These are phyloP conservation scores for Adansonia grandidieri DNA, from an alignment of 441 rosid species.

Conservation along the genomic window DNA sequence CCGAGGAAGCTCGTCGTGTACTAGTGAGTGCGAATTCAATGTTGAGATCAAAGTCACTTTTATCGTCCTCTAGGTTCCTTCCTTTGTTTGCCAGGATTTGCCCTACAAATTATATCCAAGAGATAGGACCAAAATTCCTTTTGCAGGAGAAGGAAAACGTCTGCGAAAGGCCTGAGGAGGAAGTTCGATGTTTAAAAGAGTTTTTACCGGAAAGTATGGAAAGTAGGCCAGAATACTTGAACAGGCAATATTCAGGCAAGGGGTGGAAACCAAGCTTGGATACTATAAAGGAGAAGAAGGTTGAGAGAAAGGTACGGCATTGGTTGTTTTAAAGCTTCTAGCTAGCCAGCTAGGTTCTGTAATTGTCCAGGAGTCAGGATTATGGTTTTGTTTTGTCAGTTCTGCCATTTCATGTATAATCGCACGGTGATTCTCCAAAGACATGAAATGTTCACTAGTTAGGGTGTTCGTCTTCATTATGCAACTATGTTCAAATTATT, in stretches of 20 bases:
- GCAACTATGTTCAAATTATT: background rate
- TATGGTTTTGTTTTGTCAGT: background rate
- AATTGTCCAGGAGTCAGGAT: background rate
- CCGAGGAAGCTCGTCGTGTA: constrained; percentile 57
- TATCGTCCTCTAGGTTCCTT: constrained; percentile 42
- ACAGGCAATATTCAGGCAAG: constrained; percentile 69
- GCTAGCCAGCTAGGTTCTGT: background rate
- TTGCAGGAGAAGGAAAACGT: constrained; percentile 20
- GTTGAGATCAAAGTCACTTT: constrained; percentile 48
- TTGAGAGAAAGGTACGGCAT: constrained; percentile 50
- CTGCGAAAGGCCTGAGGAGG: constrained; percentile 27
- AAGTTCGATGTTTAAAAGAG: constrained; percentile 34
- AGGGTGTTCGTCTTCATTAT: background rate
- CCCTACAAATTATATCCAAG: constrained; percentile 29
- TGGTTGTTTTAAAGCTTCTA: constrained; percentile 47
- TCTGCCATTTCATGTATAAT: background rate
- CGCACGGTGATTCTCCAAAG: background rate
- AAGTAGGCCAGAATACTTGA: constrained; percentile 59
- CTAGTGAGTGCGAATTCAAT: constrained; percentile 53
- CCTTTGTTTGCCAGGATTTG: constrained; percentile 58
- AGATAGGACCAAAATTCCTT: background rate
- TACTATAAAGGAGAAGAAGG: constrained; percentile 72
- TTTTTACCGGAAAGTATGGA: constrained; percentile 41
- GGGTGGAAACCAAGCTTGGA: constrained; percentile 91
- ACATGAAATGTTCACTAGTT: background rate